Evolutionary conservation across 2,329 filamentous ascomycete species (phyloP).

Genomic region (Diaporthe nobilis): DNA sequence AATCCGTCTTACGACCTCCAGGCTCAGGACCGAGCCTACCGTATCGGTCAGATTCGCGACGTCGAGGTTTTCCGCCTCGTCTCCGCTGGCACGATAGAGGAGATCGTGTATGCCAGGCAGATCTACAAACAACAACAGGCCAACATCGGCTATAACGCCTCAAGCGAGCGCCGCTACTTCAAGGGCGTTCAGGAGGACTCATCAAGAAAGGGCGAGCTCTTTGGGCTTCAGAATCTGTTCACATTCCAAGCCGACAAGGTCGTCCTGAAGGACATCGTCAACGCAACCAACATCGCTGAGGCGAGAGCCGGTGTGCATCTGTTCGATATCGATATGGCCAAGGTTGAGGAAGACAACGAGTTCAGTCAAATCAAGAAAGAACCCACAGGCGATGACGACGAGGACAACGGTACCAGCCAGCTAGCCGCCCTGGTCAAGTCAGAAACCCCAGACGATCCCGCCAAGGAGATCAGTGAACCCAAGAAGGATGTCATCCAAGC

Average conservation of each 20-base stretch:
- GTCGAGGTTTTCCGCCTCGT: slow-evolving; percentile 96
- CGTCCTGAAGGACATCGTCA: slow-evolving; percentile 93
- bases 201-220: slow-evolving; percentile 91
- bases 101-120: slow-evolving; percentile 96
- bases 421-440: slow-evolving; percentile 73
- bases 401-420: slow-evolving; percentile 79
- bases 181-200: slow-evolving; percentile 90
- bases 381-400: slow-evolving; percentile 61
- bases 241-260: slow-evolving; percentile 84
- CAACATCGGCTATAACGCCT: slow-evolving; percentile 96
- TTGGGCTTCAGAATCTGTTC: slow-evolving; percentile 90
- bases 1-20: slow-evolving; percentile 96
- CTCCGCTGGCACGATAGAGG: slow-evolving; percentile 92
- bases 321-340: slow-evolving; percentile 80
- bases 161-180: slow-evolving; percentile 93
- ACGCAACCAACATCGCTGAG: slow-evolving; percentile 98
- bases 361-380: slow-evolving; percentile 61
- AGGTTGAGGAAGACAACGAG: slow-evolving; percentile 63
- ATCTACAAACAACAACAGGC: slow-evolving; percentile 99
- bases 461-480: slow-evolving; percentile 54
- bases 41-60: slow-evolving; percentile 92
- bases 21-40: slow-evolving; percentile 95
- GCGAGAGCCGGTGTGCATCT: slow-evolving; percentile 87
- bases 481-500: slow-evolving; percentile 85
- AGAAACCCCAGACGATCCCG: slow-evolving; percentile 58